Evolutionary conservation across 1,284 basidiomycete genomes (phyloP).

Genomic region (Volvariella surrecta): DNA sequence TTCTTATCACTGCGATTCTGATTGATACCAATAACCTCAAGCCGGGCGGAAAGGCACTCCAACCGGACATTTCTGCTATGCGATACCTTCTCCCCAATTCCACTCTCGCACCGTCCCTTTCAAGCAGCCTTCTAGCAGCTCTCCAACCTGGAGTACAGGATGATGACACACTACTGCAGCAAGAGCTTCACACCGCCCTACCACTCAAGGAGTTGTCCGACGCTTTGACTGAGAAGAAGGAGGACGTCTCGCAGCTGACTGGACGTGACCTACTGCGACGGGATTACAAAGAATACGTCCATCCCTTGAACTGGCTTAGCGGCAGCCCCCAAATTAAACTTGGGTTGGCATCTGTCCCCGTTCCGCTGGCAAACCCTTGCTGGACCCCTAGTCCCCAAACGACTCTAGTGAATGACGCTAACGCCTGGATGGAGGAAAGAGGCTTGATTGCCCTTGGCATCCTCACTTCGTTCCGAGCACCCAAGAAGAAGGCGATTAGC

Average conservation of each 20-base stretch:
- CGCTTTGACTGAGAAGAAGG: slow-evolving; percentile 55
- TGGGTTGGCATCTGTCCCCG: slow-evolving; percentile 77
- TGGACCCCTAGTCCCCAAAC: slow-evolving; percentile 33
- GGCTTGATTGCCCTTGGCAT: slow-evolving; percentile 65
- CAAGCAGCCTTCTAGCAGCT: slow-evolving; percentile 11
- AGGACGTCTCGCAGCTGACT: slow-evolving; percentile 58
- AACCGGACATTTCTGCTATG: slow-evolving; percentile 53
- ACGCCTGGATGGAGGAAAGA: slow-evolving; percentile 60
- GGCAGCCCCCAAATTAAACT: slow-evolving; percentile 28
- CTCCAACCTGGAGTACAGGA: not conserved
- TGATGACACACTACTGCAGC: not conserved
- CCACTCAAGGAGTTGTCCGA: slow-evolving; percentile 40
- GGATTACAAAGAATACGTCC: slow-evolving; percentile 87
- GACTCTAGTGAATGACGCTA: slow-evolving; percentile 36
- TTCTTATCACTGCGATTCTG: slow-evolving; percentile 75
- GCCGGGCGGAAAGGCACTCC: slow-evolving; percentile 66
- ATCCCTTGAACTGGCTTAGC: slow-evolving; percentile 32
- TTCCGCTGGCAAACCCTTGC: slow-evolving; percentile 37
- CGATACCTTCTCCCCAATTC: slow-evolving; percentile 47
- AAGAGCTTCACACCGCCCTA: slow-evolving; percentile 21
- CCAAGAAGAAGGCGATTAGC: slow-evolving; percentile 10
- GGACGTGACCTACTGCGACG: slow-evolving; percentile 76
- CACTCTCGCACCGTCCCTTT: slow-evolving; percentile 22
- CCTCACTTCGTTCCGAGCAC: slow-evolving; percentile 57
- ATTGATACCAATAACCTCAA: slow-evolving; percentile 82